Base-by-base conservation (phyloP, 129 eudicot genomes). In the Arctium lappa region DNA sequence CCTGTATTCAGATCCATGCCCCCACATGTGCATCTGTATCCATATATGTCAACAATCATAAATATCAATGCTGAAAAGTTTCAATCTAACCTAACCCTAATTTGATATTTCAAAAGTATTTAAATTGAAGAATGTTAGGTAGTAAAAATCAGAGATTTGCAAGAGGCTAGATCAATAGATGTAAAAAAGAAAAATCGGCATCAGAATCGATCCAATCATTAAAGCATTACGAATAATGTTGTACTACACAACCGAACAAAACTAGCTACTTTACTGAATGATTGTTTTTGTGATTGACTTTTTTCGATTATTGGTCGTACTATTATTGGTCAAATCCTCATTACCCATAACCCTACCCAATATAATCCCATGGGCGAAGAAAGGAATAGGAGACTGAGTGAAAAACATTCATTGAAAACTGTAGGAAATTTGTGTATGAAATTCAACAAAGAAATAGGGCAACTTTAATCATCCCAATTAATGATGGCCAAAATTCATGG, bases 21-120 rank as follows among this genome's bases (percentile, higher is more conserved):
- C 99, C 99, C 99, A 95, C 97, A 95, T 95, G 82, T 95, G 99
- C 99, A 95, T 95, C 99, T 95, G 84, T 40, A 82, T 16, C 50
- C 78, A 75, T 15, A 48, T 37, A n/a, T 6, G 16, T 32, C 50
- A 80, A 69, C 66, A 85, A 48, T 27, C 15, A 22, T 63, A 85
- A 5, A 65, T n/a, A 63, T 1, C n/a, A 70, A 8, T 31, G n/a
- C 18, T 32, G 2, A 34, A 12, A 70, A 60, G 9, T 60, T 30
- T 60, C 29, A 29, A n/a, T 56, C 18, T 12, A 50, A 15, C 7
- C 63, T 22, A 22, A 22, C 27, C 27, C 9, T 60, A 60, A 60
- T n/a, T 60, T 60, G 68, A 6, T 29, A 60, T 60, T 16, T 29
- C 29, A 60, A 16, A 56, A 5, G 68, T 60, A n/a, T 60, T 60